A percentile compares a stretch with the other conserved stretches of the same genome.
Conservation (phyloP, 75 land plant genomes). For the Cunninghamia lanceolata region DNA sequence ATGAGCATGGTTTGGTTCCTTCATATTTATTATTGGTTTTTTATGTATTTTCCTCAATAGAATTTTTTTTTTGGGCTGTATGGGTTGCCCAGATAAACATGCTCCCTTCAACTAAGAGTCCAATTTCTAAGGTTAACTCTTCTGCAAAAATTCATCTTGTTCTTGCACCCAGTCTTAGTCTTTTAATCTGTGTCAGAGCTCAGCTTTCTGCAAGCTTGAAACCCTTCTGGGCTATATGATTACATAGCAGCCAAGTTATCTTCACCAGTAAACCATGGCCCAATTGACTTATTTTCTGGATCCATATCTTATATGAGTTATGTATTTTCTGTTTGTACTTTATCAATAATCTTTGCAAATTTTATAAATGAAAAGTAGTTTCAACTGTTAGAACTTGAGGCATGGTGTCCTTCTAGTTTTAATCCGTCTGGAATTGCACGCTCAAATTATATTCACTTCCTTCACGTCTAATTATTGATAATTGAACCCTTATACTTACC, state of each 20-base stretch:
- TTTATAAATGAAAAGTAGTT: background rate
- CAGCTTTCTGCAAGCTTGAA: background rate
- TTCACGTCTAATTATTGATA: background rate
- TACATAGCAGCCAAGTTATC: background rate
- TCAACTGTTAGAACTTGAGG: background rate
- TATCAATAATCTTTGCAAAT: background rate
- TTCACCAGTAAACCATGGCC: background rate
- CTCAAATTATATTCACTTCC: background rate
- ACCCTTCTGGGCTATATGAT: background rate
- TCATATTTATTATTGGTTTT: background rate
- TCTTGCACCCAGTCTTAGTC: background rate
- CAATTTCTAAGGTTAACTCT: background rate
- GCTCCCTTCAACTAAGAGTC: background rate
- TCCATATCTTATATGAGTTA: background rate
- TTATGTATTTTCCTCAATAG: background rate
- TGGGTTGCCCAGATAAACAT: background rate
- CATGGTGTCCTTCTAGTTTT: background rate
- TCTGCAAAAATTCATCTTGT: background rate
- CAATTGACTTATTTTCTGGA: background rate
- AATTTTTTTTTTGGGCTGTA: background rate
- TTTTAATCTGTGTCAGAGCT: background rate
- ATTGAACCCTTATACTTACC: background rate
- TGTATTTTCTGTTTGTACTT: background rate
- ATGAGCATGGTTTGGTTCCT: slow-evolving; percentile 71
- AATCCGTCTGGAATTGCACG: background rate